Evolutionary conservation across 305 asterid species (phyloP).

Genomic region (Fraxinus sp.): DNA sequence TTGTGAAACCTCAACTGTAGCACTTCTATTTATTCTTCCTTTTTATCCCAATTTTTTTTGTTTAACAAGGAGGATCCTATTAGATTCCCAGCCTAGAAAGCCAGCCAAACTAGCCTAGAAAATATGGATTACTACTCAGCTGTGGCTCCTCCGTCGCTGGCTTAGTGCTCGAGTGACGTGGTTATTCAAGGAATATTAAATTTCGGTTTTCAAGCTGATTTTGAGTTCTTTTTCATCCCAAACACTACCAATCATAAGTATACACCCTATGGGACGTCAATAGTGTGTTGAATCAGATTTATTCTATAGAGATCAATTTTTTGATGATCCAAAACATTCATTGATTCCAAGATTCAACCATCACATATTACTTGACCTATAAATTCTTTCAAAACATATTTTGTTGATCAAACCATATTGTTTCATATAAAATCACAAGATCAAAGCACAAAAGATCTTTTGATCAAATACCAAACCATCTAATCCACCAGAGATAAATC

Average conservation of each 20-base stretch:
- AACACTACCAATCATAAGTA: not conserved
- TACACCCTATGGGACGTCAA: not conserved
- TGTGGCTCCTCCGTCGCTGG: not conserved
- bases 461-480: not conserved
- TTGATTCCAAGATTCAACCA: not conserved
- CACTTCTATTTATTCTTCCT: not conserved
- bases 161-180: not conserved
- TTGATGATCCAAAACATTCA: not conserved
- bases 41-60: not conserved
- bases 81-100: not conserved
- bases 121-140: not conserved
- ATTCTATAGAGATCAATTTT: not conserved
- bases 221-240: not conserved
- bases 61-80: not conserved
- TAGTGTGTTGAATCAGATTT: not conserved
- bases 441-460: not conserved
- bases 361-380: not conserved
- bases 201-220: not conserved
- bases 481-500: not conserved
- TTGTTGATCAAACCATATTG: not conserved
- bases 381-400: too few relatives aligned
- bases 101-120: not conserved
- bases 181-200: not conserved
- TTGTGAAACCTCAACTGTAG: not conserved
- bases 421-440: not conserved